Evolutionary conservation across 1,284 basidiomycete species (phyloP).

Genomic region (Austropuccinia psidii): DNA sequence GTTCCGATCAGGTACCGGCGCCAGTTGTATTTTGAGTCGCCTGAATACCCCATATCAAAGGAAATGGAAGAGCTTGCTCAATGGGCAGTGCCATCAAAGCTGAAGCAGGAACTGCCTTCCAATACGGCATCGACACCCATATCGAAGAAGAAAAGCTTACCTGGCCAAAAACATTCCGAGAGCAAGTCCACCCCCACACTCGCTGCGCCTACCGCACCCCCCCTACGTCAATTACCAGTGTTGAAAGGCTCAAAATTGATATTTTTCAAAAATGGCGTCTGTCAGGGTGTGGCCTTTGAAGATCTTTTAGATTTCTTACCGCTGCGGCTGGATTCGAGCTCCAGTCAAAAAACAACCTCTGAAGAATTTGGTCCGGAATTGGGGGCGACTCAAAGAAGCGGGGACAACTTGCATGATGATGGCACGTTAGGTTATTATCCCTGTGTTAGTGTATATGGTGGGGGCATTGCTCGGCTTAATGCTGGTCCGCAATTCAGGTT

Average conservation of each 20-base stretch:
- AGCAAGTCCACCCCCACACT: slow-evolving; percentile 21
- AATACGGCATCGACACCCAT: slow-evolving; percentile 53
- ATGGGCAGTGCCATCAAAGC: slow-evolving; percentile 44
- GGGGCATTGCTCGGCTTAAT: slow-evolving; percentile 74
- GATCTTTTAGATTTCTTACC: slow-evolving; percentile 87
- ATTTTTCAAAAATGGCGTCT: slow-evolving; percentile 87
- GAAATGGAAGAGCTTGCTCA: slow-evolving; percentile 70
- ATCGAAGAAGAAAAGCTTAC: slow-evolving; percentile 55
- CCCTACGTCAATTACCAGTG: slow-evolving; percentile 62
- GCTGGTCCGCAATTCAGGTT: slow-evolving; percentile 76
- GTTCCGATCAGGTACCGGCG: slow-evolving; percentile 90
- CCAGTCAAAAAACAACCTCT: slow-evolving; percentile 35
- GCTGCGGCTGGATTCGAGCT: slow-evolving; percentile 53
- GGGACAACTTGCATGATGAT: slow-evolving; percentile 78
- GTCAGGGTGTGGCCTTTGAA: slow-evolving; percentile 73
- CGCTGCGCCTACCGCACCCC: slow-evolving; percentile 44
- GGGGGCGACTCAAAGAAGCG: slow-evolving; percentile 43
- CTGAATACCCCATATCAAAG: slow-evolving; percentile 82
- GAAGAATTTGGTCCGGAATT: slow-evolving; percentile 5
- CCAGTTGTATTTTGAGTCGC: slow-evolving; percentile 90
- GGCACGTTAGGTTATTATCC: slow-evolving; percentile 93
- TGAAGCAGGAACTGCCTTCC: slow-evolving; percentile 39
- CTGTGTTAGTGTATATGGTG: slow-evolving; percentile 85
- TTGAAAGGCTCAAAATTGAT: slow-evolving; percentile 67
- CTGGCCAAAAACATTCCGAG: slow-evolving; percentile 39